Evolutionary conservation across 2,329 filamentous ascomycete species (phyloP).

Genomic region (Sarocladium brachiariae): DNA sequence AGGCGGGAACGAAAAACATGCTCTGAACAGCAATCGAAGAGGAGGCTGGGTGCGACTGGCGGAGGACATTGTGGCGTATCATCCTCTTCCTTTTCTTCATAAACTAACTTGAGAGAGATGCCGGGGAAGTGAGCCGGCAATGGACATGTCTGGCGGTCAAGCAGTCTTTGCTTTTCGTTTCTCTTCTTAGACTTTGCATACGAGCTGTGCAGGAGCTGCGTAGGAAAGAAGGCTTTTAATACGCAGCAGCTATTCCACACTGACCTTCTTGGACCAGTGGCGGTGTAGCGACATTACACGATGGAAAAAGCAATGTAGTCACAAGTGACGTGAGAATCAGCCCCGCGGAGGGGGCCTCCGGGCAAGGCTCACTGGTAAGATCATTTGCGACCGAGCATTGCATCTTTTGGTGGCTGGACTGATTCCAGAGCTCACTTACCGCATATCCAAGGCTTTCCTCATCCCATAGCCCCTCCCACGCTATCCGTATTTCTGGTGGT

Average conservation of each 20-base stretch:
- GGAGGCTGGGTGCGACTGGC: no score
- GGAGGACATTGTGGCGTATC: no score
- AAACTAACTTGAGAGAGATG: not conserved
- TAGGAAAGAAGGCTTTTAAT: not conserved
- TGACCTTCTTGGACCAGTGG: not conserved
- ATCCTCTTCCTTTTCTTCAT: no score
- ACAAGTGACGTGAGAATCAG: not conserved
- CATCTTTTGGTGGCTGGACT: not conserved
- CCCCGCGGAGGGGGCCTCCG: not conserved
- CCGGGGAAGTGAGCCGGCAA: slow-evolving; percentile 3
- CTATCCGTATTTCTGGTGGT: no score
- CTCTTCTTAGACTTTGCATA: not conserved
- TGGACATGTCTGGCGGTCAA: not conserved
- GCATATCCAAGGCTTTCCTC: no score
- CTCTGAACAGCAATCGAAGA: not conserved
- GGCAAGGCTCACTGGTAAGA: not conserved
- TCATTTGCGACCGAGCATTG: not conserved
- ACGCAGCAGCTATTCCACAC: not conserved
- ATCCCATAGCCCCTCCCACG: no score
- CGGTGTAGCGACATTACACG: not conserved
- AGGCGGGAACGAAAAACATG: not conserved
- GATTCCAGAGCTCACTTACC: no score
- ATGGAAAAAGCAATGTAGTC: not conserved
- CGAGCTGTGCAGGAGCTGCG: not conserved
- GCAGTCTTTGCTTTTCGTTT: not conserved